Base-by-base conservation (phyloP, 179 eudicot species). In the Actinidia arguta region DNA sequence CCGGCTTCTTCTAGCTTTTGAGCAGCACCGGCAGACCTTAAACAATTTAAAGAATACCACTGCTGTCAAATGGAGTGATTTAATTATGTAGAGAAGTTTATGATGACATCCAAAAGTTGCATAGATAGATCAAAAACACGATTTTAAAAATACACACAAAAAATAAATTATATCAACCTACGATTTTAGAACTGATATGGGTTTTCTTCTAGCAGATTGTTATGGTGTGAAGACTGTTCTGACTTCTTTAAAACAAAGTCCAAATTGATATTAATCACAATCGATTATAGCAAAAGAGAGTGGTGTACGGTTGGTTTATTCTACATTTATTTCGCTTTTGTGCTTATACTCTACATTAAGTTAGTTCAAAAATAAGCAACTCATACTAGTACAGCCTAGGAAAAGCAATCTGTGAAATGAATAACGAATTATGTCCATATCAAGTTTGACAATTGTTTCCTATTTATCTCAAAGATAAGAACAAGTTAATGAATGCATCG, bases 11-110 rank as follows among this genome's bases (percentile, higher is more conserved):
- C 99, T 76, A 96, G 88, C 89, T 85, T 89, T 64, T 82, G 80
- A 47, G 98, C 99, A 78, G 98, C 99, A 31, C 90, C 95, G 11
- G 95, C 78, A 68, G 98, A 93, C 90, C 99, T 96, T 82, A 24
- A 83, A 79, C 46, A 22, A 83, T 75, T 67, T 58, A 70, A 61
- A 62, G 66, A 73, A 59, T 8, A 50, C 20, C 7, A 36, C 1
- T 17, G 27, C 42, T 62, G 56, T 78, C 80, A 61, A 77, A 42
- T 61, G 55, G 42, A 68, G 63, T 31, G 58, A 67, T 31, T 61
- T 78, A 22, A 12, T 0, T 20, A 9, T 25, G 4, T 13, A 77
- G 25, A 39, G 73, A 71, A 14, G 11, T 25, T 73, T 50, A 50
- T 24, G 36, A 24, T 62, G n/a, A n/a, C n/a, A 24, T 62, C 36